These are phyloP conservation scores for Ogataea zsoltii DNA, from an alignment of 805 yeast genomes.

Conservation along the genomic window DNA sequence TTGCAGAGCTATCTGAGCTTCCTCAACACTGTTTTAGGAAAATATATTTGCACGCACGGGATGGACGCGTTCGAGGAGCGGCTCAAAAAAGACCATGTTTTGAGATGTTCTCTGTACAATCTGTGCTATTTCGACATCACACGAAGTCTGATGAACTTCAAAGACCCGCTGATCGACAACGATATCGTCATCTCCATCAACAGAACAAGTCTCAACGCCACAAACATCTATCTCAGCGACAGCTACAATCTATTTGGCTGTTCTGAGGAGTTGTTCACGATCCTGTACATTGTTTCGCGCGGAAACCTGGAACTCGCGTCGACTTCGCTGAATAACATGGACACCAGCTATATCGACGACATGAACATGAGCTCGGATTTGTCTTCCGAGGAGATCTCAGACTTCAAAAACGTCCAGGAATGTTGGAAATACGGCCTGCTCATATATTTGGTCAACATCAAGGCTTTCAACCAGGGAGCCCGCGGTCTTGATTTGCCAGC, in stretches of 20 bases:
- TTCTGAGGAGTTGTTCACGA: constrained; percentile 11
- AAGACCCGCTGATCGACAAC: constrained; percentile 10
- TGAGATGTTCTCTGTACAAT: constrained; percentile 8
- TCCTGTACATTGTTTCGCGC: constrained; percentile 10
- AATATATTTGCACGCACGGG: constrained; percentile 7
- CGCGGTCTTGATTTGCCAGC: neutral
- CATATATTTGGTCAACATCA: constrained; percentile 8
- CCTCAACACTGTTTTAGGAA: constrained; percentile 5
- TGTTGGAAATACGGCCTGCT: constrained; percentile 11
- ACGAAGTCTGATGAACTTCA: constrained; percentile 12
- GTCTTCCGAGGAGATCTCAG: constrained; percentile 5
- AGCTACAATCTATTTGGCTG: constrained; percentile 15
- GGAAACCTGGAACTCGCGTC: constrained; percentile 12
- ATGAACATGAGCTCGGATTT: neutral
- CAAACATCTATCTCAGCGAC: constrained; percentile 8
- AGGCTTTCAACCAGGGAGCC: constrained; percentile 6
- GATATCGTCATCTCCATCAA: constrained; percentile 12
- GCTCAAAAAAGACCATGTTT: constrained; percentile 2
- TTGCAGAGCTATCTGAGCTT: constrained; percentile 3
- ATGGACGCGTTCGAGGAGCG: constrained; percentile 5
- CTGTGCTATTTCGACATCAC: constrained; percentile 13
- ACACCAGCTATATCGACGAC: constrained; percentile 6
- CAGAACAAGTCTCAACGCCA: constrained; percentile 6
- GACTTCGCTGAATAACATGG: constrained; percentile 1
- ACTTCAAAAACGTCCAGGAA: constrained; percentile 12